Base-by-base conservation (phyloP, 768 basidiomycete species). In the Auricularia auricula-judae region DNA sequence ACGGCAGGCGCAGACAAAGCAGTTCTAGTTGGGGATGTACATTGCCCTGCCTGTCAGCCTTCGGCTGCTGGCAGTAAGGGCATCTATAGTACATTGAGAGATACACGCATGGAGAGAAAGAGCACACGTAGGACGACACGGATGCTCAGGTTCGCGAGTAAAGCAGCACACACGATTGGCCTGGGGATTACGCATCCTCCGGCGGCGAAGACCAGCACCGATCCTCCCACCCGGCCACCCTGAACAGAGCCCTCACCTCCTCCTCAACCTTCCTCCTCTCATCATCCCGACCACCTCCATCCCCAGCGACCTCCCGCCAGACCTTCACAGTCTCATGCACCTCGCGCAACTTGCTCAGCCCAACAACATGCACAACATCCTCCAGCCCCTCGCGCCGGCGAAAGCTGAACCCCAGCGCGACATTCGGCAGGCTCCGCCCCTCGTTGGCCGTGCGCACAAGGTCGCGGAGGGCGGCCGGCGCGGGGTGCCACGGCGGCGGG, bases 401-500 rank as follows among this genome's bases (percentile, higher is more conserved):
- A 67, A 89, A 82, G 1, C 86, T 82, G 73, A 82, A 94, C 11
- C 89, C 88, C 34, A 92, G 76, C 3, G 93, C 91, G 33, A 93
- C 76, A 66, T 84, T 78, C 0, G 85, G 81, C 34, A 92, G 23
- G 74, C 56, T 79, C 81, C 35, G 69, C 14, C 72, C 71, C 29
- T 65, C 70, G 54, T 68, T 68, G 0, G 82, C 83, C 8, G 74
- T 71, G 21, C 68, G 65, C 7, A 78, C 79, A 0, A 82, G 84
- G 12, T 74, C 73, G 34, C 71, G 77, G 47, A 91, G 65, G 12
- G 70, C 74, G 14, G 73, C 69, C 21, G 90, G 81, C 4, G 90
- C 89, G 16, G 91, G 90, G 70, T 93, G 91, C 92, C 91, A 94
- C 2, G 73, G 12, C 1, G 88, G 87, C 2, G 81, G 79, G 0